phyloP scores from a whole-genome alignment of 257 asterid genomes.

The Echium plantagineum region DNA sequence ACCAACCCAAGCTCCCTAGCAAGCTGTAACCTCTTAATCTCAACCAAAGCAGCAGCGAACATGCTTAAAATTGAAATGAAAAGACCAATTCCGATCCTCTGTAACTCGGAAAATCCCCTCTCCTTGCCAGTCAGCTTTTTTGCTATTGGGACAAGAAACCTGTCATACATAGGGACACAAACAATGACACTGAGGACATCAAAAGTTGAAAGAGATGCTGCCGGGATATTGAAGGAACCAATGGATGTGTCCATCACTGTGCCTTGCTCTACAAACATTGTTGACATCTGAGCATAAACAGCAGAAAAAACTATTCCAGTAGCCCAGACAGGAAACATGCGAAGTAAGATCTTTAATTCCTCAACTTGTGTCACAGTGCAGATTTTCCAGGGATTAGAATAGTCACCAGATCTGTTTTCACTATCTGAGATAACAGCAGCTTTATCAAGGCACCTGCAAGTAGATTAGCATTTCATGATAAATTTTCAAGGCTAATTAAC shows the following conservation, averaged over 20 bases:
- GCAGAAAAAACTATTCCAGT: slow-evolving; percentile 85
- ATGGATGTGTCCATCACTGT: slow-evolving; percentile 73
- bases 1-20: slow-evolving; percentile 41
- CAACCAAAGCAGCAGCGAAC: slow-evolving; percentile 75
- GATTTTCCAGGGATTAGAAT: slow-evolving; percentile 62
- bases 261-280: slow-evolving; percentile 95
- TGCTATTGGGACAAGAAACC: slow-evolving; percentile 62
- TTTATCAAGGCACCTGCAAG: slow-evolving; percentile 75
- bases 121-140: slow-evolving; percentile 56
- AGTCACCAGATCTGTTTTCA: slow-evolving; percentile 42
- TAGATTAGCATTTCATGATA: neutral
- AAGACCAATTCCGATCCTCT: slow-evolving; percentile 83
- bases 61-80: slow-evolving; percentile 59
- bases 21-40: slow-evolving; percentile 41
- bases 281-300: slow-evolving; percentile 82
- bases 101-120: slow-evolving; percentile 69
- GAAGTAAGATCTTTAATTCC: slow-evolving; percentile 66
- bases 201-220: slow-evolving; percentile 78
- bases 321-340: slow-evolving; percentile 95
- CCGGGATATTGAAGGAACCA: slow-evolving; percentile 76
- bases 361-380: slow-evolving; percentile 92
- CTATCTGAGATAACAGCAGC: slow-evolving; percentile 50
- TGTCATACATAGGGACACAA: slow-evolving; percentile 85
- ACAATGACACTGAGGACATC: slow-evolving; percentile 72
- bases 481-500: neutral